phyloP scores from a whole-genome alignment of 2,329 filamentous ascomycete genomes.

The Ceratocystis destructans region DNA sequence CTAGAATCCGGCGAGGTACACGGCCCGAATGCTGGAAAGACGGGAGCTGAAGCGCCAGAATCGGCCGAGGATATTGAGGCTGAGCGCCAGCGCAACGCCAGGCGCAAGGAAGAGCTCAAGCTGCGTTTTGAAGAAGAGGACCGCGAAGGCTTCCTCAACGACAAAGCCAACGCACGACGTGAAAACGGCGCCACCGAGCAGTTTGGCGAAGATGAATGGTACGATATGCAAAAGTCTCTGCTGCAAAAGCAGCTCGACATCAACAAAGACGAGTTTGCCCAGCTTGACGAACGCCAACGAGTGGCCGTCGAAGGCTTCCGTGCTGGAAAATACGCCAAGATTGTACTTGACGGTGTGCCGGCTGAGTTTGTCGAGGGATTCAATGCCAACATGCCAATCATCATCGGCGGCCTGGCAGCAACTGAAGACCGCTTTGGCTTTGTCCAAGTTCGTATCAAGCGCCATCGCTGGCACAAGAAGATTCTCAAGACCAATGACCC shows the following conservation, averaged over 20 bases:
- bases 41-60: constrained; percentile 29
- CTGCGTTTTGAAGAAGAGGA: constrained; percentile 95
- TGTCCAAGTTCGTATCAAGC: constrained; percentile 90
- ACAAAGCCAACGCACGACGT: constrained; percentile 62
- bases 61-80: constrained; percentile 52
- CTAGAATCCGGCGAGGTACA: constrained; percentile 61
- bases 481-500: constrained; percentile 97
- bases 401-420: constrained; percentile 80
- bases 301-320: constrained; percentile 77
- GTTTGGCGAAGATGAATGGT: constrained; percentile 98
- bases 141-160: constrained; percentile 85
- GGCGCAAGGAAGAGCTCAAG: constrained; percentile 85
- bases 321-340: constrained; percentile 83
- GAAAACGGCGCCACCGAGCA: constrained; percentile 58
- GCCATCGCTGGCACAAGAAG: constrained; percentile 97
- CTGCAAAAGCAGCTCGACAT: constrained; percentile 94
- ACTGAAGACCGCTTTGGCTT: constrained; percentile 95
- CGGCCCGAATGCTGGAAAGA: constrained; percentile 25
- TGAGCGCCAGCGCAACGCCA: constrained; percentile 81
- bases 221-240: constrained; percentile 86
- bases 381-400: constrained; percentile 65
- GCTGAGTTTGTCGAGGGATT: constrained; percentile 81
- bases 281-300: constrained; percentile 71
- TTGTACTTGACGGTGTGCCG: constrained; percentile 78
- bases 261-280: constrained; percentile 86